Evolutionary conservation across 2,329 filamentous ascomycete genomes (phyloP), one percentile per base, ranked within the genome.

Genomic region (Sclerotiophoma versabilis): DNA sequence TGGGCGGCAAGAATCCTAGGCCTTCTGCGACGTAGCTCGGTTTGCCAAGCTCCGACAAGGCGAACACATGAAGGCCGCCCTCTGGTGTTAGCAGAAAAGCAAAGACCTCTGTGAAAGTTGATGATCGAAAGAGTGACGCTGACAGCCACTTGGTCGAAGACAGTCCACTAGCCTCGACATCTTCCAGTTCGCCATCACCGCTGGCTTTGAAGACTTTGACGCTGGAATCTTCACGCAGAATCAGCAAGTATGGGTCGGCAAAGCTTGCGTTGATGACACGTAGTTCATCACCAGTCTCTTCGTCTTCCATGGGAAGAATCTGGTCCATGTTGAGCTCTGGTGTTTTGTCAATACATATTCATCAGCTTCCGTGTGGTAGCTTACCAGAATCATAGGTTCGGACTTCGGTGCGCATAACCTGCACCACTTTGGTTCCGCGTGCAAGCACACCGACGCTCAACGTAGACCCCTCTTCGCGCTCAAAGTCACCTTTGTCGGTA

Each of bases 261-360:
- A 98, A 93, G 70, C 90, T 96, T 30, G 91, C 89, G 66, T 87
- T 89, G 38, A 92, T 79, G 34, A 95, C 88, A 47, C 88, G 84
- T 4, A 91, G 88, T 66, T 96, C 91, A 17, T 85, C 87, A 11
- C 90, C 92, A 0, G 88, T 93, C 60, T 95, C 67, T 43, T 72
- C 95, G 65, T 98, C 95, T 58, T 91, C 85, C 84, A 98, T 92
- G 0, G 93, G 92, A 43, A 97, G 83, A 49, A 99, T 98, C 69
- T 98, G 93, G 38, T 88, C 88, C 47, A 99, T 83, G 10, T 89
- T 91, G 54, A 99, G 84, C 73, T 96, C 91, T 92, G 30, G 2
- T 14, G 2, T 10, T 1, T 4, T 37, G 17, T 49, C n/a, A 54
- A 25, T 11, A 17, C 7, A 10, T 22, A 2, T 15, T 9, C 15